These are phyloP conservation scores for Aethionema arabicum DNA, from an alignment of 345 rosid species.

Conservation along the genomic window DNA sequence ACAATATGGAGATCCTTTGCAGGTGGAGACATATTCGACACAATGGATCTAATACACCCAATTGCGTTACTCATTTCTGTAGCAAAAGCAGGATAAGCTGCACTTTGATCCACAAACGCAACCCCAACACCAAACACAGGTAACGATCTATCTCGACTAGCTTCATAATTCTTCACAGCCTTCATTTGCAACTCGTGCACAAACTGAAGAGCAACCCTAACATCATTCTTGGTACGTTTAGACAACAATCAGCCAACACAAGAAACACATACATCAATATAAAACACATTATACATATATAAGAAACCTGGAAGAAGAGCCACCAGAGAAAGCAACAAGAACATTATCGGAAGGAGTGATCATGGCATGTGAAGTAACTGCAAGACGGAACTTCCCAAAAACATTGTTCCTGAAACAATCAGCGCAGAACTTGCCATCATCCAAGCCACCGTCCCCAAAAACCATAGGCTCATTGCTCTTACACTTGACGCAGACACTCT, in stretches of 20 bases:
- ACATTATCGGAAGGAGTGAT: slow-evolving; percentile 85
- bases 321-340: slow-evolving; percentile 95
- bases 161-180: slow-evolving; percentile 82
- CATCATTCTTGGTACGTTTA: slow-evolving; percentile 1
- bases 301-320: slow-evolving; percentile 73
- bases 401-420: slow-evolving; percentile 80
- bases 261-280: neutral
- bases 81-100: slow-evolving; percentile 37
- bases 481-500: slow-evolving; percentile 68
- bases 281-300: neutral
- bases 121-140: slow-evolving; percentile 90
- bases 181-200: slow-evolving; percentile 79
- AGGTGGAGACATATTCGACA: slow-evolving; percentile 57
- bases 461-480: slow-evolving; percentile 53
- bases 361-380: slow-evolving; percentile 81
- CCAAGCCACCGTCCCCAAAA: slow-evolving; percentile 43
- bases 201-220: slow-evolving; percentile 81
- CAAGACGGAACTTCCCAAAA: slow-evolving; percentile 78
- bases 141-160: slow-evolving; percentile 74
- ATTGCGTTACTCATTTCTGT: slow-evolving; percentile 37
- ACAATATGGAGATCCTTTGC: slow-evolving; percentile 59
- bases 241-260: slow-evolving; percentile 7
- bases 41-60: slow-evolving; percentile 48
- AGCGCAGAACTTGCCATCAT: slow-evolving; percentile 55
- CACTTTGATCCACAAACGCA: slow-evolving; percentile 70